Base-by-base conservation (phyloP, 1,284 basidiomycete genomes). In the Ceratobasidium sp. region DNA sequence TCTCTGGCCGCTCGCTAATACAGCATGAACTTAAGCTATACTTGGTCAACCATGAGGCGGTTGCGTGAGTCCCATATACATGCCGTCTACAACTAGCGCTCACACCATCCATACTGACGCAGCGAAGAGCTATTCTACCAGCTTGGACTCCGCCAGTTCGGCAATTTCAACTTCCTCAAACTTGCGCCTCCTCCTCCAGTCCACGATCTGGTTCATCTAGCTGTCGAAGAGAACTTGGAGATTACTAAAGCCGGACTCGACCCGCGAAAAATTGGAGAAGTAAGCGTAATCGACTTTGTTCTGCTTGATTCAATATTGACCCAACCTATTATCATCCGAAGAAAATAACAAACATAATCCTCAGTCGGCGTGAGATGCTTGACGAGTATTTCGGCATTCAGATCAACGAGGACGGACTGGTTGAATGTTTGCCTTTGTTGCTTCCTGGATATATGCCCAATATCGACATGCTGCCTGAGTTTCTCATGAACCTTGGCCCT, bases 121-220 rank as follows among this genome's bases (percentile, higher is more conserved):
- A 97, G 95, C 0, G 95, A 98, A 79, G 96, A 98, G 79, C 87
- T 98, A 54, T 98, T 99, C 80, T 99, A 98, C 82, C 98, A 99
- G 81, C 88, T 99, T 0, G 94, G 91, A 1, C 83, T 99, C 57
- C 87, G 95, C 22, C 97, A 99, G 81, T 99, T 99, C 80, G 96
- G 97, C 0, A 89, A 93, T 76, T 89, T 94, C 76, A 87, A 88
- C 66, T 87, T 90, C 9, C 83, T 99, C 59, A 90, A 89, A 72
- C 86, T 99, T 2, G 90, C 97, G 51, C 97, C 98, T 0, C 85
- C 96, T 0, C 95, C 95, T 0, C 84, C 88, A 0, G 80, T 99
- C 4, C 86, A 86, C 1, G 88, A 89, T 9, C 85, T 99, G 56
- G 81, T 99, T 8, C 85, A 87, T 50, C 87, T 98, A 8, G 97